Base-by-base conservation (phyloP, 495 filamentous ascomycete species). In the Tetracladium marchalianum region DNA sequence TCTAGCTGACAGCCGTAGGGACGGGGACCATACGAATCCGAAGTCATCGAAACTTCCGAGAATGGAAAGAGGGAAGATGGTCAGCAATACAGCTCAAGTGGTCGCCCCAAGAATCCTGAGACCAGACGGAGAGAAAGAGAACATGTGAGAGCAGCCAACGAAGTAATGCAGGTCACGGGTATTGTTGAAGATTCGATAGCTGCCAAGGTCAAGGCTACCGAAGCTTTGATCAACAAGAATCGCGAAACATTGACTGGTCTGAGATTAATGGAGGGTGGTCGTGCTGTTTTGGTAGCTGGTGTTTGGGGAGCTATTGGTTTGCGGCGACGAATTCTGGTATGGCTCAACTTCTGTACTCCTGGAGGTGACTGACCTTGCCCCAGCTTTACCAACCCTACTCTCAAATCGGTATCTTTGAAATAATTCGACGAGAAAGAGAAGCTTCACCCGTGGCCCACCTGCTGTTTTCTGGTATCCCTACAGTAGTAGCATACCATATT, bases 71-170 rank as follows among this genome's bases (percentile, higher is more conserved):
- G 18, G 60, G 19, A 71, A 77, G 74, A 71, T 51, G 68, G 63
- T 24, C 83, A 87, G 63, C 65, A 76, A 37, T 87, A 84, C 60
- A 82, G 87, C 62, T 70, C 73, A n/a, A 71, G 76, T 44, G 84
- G 83, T 11, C 77, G 81, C 43, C 79, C 84, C 6, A 63, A 78
- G 33, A 87, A 86, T 54, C 70, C 70, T 0, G 71, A 73, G 39
- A 76, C 67, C 2, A 69, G 67, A 44, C 57, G 62, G 11, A 66
- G 69, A 50, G 72, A 73, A 47, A 59, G 64, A 39, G 68, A 74
- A 43, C 58, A 74, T 8, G 67, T 78, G 15, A 63, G 73, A 24
- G 68, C 74, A 19, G 71, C 75, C 47, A 78, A 78, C 52, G 73
- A 78, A 47, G 73, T 78, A 1, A 74, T 78, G 72, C 62, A 63